Percentiles rank a stretch among this genome's conserved stretches.
Conservation (phyloP, 352 stramenopile species). For the Phytophthora podocarpi region DNA sequence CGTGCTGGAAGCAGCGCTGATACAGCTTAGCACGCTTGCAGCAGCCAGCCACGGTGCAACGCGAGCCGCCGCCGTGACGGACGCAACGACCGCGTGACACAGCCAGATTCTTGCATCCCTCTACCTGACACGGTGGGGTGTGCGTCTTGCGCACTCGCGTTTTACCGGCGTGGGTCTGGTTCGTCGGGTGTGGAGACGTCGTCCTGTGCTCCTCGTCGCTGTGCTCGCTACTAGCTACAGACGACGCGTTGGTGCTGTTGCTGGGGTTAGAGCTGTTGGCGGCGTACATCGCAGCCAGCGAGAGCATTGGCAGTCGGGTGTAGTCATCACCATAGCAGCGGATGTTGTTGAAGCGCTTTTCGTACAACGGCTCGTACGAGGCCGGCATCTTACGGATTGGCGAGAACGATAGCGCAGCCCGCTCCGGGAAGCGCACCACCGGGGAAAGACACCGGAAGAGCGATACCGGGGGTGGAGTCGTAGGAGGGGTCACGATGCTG, state of each 20-base stretch:
- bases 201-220: constrained; percentile 1
- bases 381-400: constrained; percentile 29
- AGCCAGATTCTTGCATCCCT: constrained; percentile 62
- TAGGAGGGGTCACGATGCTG: constrained; percentile 7
- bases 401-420: constrained; percentile 15
- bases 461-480: constrained; percentile 21
- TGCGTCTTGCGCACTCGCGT: constrained; percentile 40
- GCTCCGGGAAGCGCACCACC: constrained; percentile 13
- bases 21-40: constrained; percentile 62
- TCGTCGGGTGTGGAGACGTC: neutral
- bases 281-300: constrained; percentile 22
- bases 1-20: constrained; percentile 70
- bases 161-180: constrained; percentile 2
- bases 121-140: constrained; percentile 62
- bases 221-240: constrained; percentile 11
- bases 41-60: constrained; percentile 38
- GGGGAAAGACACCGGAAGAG: constrained; percentile 21
- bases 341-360: constrained; percentile 19
- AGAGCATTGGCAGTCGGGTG: constrained; percentile 19
- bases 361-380: constrained; percentile 19
- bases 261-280: constrained; percentile 11
- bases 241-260: constrained; percentile 7
- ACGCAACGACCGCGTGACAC: constrained; percentile 58
- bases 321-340: constrained; percentile 13
- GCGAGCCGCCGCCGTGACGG: constrained; percentile 54